Percentiles rank a stretch among this genome's conserved stretches.
phyloP scores from a whole-genome alignment of 139 green algal genomes.

The Nannochloris sp. region DNA sequence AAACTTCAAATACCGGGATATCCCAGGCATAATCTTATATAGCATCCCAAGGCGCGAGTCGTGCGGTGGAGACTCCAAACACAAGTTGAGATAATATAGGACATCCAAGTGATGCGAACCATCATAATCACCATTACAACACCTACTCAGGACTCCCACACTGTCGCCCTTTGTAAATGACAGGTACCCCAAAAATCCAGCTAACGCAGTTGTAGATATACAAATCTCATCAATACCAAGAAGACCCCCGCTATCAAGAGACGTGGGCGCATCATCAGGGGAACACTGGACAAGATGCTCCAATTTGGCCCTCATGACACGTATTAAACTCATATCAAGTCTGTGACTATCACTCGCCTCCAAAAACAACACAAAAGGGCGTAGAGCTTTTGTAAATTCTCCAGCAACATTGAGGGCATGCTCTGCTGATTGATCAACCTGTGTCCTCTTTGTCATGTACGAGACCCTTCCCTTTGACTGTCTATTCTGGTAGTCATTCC shows the following conservation, averaged over 20 bases:
- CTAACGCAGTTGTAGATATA: constrained; percentile 28
- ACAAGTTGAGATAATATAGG: constrained; percentile 10
- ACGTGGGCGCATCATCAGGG: background rate
- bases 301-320: constrained; percentile 34
- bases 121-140: constrained; percentile 1
- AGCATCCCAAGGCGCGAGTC: constrained; percentile 6
- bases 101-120: constrained; percentile 29
- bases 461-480: background rate
- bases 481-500: background rate
- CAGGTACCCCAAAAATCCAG: constrained; percentile 45
- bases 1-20: constrained; percentile 37
- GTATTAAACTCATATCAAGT: constrained; percentile 28
- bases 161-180: constrained; percentile 16
- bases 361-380: constrained; percentile 49
- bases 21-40: constrained; percentile 31
- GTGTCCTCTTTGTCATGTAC: background rate
- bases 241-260: background rate
- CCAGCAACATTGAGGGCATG: constrained; percentile 7
- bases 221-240: constrained; percentile 26
- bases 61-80: constrained; percentile 1
- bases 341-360: constrained; percentile 44
- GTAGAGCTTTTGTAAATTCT: constrained; percentile 42
- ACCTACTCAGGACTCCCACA: background rate
- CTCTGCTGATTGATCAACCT: background rate
- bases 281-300: constrained; percentile 3